A percentile compares a stretch with the other conserved stretches of the same genome.
phyloP scores from a whole-genome alignment of 176 grass and related monocot genomes.

The Carex parvula region DNA sequence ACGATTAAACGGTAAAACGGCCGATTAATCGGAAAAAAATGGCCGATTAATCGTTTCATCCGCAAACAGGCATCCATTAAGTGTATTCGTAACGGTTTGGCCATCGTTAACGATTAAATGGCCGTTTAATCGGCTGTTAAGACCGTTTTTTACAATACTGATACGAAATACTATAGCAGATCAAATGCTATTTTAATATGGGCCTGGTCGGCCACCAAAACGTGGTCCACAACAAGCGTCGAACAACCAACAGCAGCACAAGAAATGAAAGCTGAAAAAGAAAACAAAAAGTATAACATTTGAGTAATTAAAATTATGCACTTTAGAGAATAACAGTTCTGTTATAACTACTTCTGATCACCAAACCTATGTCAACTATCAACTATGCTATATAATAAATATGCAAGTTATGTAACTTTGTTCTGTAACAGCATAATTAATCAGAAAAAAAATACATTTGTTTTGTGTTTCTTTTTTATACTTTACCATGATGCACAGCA shows the following conservation, averaged over 20 bases:
- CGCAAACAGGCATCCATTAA: too few species aligned
- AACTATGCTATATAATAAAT: neutral
- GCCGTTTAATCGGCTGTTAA: too few species aligned
- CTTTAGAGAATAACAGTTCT: neutral
- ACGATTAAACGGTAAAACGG: too few species aligned
- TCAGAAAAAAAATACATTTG: neutral
- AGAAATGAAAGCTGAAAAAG: neutral
- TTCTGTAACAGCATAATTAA: neutral
- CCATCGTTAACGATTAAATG: too few species aligned
- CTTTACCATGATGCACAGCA: neutral
- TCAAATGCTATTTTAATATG: neutral
- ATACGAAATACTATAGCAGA: neutral
- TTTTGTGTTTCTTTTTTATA: neutral
- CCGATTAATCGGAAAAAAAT: too few species aligned
- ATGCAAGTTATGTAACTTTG: neutral
- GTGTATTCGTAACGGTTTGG: too few species aligned
- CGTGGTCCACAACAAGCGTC: neutral
- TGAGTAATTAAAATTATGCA: neutral
- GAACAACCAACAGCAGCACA: slow-evolving; percentile 8
- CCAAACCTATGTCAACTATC: neutral
- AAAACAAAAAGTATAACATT: neutral
- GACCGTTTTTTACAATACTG: too few species aligned
- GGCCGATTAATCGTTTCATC: too few species aligned
- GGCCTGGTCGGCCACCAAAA: slow-evolving; percentile 7
- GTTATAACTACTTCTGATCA: neutral